phyloP scores from a whole-genome alignment of 805 yeast genomes.

The Saccharomyces paradoxus region DNA sequence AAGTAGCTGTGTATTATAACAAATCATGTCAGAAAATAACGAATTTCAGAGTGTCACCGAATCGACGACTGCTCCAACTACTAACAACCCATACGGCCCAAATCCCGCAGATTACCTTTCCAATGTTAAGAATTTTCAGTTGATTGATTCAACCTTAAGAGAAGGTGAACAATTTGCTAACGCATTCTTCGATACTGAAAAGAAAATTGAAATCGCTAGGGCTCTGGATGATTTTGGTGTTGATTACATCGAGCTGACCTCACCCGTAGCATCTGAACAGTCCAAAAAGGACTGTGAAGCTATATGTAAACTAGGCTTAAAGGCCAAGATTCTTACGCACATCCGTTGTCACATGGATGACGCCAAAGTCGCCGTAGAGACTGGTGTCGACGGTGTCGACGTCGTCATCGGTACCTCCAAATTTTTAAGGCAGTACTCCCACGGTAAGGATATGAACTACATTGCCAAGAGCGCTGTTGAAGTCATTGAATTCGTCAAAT shows the following conservation, averaged over 20 bases:
- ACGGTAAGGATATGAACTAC: conserved; percentile 97
- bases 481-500: conserved; percentile 93
- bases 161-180: conserved; percentile 99
- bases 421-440: conserved; percentile 87
- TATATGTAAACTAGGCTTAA: conserved; percentile 94
- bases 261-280: conserved; percentile 97
- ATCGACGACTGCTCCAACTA: conserved; percentile 6
- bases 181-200: conserved; percentile 89
- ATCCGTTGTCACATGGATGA: conserved; percentile 99
- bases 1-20: not conserved
- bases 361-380: conserved; percentile 91
- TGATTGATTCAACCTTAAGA: conserved; percentile 91
- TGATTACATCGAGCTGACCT: conserved; percentile 95
- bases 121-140: conserved; percentile 79
- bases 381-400: conserved; percentile 98
- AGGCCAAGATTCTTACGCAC: conserved; percentile 92
- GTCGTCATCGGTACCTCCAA: conserved; percentile 96
- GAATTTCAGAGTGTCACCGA: conserved; percentile 14
- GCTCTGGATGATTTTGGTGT: conserved; percentile 97
- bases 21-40: not conserved
- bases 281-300: conserved; percentile 92
- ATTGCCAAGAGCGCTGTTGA: conserved; percentile 93
- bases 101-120: conserved; percentile 88
- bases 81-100: conserved; percentile 82
- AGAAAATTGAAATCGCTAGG: conserved; percentile 92